Conservation (phyloP, 352 stramenopile species). For the Pythium inflatum region DNA sequence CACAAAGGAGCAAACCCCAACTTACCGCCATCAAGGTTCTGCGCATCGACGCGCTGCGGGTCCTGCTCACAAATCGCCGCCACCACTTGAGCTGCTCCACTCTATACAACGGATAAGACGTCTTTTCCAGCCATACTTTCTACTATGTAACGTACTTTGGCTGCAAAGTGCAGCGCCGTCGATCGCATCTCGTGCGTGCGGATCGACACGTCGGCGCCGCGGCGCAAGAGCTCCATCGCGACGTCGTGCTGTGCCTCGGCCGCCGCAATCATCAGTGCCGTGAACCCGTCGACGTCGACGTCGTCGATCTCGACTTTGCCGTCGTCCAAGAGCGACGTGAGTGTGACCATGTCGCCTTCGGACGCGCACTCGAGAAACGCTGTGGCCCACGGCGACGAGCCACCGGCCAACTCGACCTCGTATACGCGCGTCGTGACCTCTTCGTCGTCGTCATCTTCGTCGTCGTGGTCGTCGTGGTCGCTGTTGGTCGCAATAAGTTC, state of each 20-base stretch:
- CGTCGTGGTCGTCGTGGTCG: conserved; percentile 8
- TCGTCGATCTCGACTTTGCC: conserved; percentile 63
- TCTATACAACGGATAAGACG: conserved; percentile 40
- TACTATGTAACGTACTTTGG: conserved; percentile 47
- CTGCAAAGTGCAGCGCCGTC: conserved; percentile 78
- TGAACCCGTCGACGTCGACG: conserved; percentile 85
- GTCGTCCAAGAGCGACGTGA: conserved; percentile 67
- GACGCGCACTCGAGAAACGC: conserved; percentile 76
- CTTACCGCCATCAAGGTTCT: conserved; percentile 68
- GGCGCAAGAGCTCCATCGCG: conserved; percentile 56
- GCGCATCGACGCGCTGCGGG: conserved; percentile 54
- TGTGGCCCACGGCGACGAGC: conserved; percentile 58
- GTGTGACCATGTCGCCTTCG: conserved; percentile 65
- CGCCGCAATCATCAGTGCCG: conserved; percentile 81
- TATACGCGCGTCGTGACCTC: conserved; percentile 70
- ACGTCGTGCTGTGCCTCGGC: conserved; percentile 70
- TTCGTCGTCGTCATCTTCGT: conserved; percentile 44
- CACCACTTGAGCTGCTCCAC: conserved; percentile 66
- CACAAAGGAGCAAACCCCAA: no score
- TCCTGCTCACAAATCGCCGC: conserved; percentile 74
- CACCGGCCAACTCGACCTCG: conserved; percentile 59
- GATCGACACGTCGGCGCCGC: conserved; percentile 61
- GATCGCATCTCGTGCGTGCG: conserved; percentile 77
- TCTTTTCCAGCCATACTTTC: not conserved
- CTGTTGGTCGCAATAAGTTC: not conserved